A percentile compares a stretch with the other conserved stretches of the same genome.
phyloP scores from a whole-genome alignment of 139 green algal genomes.

The Closterium sp. region DNA sequence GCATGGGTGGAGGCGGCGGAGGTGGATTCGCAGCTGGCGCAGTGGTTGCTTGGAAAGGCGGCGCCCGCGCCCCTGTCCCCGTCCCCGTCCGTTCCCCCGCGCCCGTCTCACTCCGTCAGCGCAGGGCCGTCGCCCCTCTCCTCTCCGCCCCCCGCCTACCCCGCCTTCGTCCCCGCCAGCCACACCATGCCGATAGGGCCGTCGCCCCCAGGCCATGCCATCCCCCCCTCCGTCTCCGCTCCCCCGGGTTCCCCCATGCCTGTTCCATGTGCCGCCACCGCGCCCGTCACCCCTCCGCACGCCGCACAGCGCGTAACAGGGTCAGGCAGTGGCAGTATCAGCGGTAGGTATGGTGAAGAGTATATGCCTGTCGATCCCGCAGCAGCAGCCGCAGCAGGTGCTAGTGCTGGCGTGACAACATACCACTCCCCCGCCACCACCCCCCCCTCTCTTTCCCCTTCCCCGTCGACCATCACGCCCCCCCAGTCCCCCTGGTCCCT shows the following conservation, averaged over 20 bases:
- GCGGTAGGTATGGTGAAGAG: background rate
- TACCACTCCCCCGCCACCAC: too few species aligned
- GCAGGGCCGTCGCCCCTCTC: background rate
- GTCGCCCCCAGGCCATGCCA: background rate
- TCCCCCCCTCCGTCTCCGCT: background rate
- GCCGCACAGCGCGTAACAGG: background rate
- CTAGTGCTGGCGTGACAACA: background rate
- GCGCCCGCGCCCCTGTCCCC: too few species aligned
- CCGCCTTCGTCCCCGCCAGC: background rate
- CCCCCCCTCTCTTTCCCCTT: background rate
- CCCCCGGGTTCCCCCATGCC: background rate
- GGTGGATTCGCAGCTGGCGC: background rate
- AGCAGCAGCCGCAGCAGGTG: background rate
- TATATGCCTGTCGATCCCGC: background rate
- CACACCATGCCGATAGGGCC: background rate
- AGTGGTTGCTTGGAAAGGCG: background rate
- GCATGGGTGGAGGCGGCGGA: background rate
- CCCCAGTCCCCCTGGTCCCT: background rate
- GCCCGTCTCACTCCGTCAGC: background rate
- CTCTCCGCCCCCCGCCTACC: background rate
- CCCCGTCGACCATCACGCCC: background rate
- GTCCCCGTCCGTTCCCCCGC: background rate
- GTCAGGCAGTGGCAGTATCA: background rate
- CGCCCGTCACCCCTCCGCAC: background rate
- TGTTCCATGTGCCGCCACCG: background rate